Conservation (phyloP, 2,329 filamentous ascomycete genomes). For the Fusarium duplospermum region DNA sequence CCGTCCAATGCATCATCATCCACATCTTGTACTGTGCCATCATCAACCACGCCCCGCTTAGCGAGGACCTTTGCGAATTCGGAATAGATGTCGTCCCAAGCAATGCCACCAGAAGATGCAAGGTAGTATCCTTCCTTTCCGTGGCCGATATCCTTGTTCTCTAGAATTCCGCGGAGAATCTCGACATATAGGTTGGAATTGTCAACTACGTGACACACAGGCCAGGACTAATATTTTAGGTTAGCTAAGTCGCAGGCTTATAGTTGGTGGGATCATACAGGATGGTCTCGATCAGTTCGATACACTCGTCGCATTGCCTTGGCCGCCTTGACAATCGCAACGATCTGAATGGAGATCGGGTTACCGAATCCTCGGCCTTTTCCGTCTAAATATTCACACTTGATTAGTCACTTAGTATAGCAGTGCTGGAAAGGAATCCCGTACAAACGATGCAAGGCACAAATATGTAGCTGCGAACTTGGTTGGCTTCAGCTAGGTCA, state of each 20-base stretch:
- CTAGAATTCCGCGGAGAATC: background rate
- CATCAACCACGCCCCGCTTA: background rate
- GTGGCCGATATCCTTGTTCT: background rate
- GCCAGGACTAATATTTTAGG: background rate
- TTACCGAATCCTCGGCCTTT: background rate
- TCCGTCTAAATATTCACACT: background rate
- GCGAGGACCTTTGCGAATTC: background rate
- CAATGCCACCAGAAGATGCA: background rate
- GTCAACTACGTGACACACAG: background rate
- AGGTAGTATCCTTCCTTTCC: background rate
- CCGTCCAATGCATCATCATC: background rate
- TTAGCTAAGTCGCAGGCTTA: background rate
- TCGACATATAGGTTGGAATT: background rate
- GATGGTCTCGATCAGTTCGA: background rate
- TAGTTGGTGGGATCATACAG: background rate
- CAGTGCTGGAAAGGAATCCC: accelerated
- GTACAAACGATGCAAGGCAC: background rate
- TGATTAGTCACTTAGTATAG: background rate
- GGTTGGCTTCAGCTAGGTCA: background rate
- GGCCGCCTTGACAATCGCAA: background rate
- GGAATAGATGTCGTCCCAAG: background rate
- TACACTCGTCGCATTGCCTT: background rate
- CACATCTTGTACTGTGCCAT: background rate
- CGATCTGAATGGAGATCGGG: background rate
- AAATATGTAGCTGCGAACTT: background rate